Evolutionary conservation across 257 asterid species (phyloP).

Genomic region (Solanum dulcamara): DNA sequence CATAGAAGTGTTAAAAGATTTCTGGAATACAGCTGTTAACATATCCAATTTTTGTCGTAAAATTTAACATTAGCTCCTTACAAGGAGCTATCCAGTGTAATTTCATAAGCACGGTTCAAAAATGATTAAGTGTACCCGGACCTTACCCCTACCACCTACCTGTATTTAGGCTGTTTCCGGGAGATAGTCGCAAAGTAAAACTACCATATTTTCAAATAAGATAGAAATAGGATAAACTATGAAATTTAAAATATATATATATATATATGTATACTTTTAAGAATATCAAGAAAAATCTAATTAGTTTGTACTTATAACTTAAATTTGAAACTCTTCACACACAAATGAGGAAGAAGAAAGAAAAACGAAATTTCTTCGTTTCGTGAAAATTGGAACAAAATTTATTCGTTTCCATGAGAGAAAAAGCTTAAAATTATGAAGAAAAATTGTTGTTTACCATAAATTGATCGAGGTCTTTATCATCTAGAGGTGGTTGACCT

Average conservation of each 20-base stretch:
- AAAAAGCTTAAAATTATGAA: neutral
- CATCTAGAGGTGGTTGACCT: slow-evolving; percentile 41
- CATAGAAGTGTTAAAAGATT: neutral
- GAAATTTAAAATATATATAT: too few relatives aligned
- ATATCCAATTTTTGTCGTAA: neutral
- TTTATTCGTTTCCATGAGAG: neutral
- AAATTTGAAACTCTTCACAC: neutral
- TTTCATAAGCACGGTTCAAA: too few relatives aligned
- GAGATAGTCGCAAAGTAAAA: neutral
- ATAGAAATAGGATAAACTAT: neutral
- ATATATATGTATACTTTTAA: neutral
- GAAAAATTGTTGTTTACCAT: slow-evolving; percentile 39
- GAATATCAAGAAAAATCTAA: neutral
- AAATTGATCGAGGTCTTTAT: slow-evolving; percentile 87
- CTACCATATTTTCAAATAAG: neutral
- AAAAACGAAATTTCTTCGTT: neutral
- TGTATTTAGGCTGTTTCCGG: too few relatives aligned
- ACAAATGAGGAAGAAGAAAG: neutral
- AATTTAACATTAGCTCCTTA: neutral
- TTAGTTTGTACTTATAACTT: neutral
- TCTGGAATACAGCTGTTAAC: neutral
- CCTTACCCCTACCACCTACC: too few relatives aligned
- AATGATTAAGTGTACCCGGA: too few relatives aligned
- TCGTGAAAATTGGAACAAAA: neutral
- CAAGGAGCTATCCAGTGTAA: too few relatives aligned